Conservation (phyloP, 2,329 filamentous ascomycete genomes). For the Ilyonectria robusta region DNA sequence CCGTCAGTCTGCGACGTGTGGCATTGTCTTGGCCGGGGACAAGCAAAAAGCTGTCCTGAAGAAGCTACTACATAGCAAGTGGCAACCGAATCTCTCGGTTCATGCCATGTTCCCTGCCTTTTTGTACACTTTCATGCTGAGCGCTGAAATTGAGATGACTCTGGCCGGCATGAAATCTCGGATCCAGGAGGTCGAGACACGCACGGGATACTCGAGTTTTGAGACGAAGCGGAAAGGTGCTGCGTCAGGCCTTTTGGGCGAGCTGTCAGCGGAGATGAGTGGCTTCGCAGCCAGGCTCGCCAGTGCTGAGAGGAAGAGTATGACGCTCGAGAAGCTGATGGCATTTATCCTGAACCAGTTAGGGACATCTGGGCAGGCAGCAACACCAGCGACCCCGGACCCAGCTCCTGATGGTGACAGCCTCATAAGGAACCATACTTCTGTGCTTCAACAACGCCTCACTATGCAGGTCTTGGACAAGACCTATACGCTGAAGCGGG, state of each 20-base stretch:
- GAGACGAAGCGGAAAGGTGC: constrained; percentile 45
- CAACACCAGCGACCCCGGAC: background rate
- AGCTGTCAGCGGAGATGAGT: constrained; percentile 53
- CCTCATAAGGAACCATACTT: constrained; percentile 47
- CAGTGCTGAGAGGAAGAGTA: constrained; percentile 55
- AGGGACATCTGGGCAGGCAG: constrained; percentile 13
- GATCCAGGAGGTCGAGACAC: constrained; percentile 53
- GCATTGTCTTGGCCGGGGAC: constrained; percentile 50
- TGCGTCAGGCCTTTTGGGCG: constrained; percentile 48
- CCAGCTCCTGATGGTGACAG: constrained; percentile 24
- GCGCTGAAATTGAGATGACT: constrained; percentile 51
- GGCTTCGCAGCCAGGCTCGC: constrained; percentile 55
- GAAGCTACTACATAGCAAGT: constrained; percentile 45
- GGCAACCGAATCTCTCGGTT: constrained; percentile 45
- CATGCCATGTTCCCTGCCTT: constrained; percentile 56
- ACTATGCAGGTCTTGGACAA: constrained; percentile 56
- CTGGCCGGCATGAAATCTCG: constrained; percentile 51
- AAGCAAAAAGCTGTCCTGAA: constrained; percentile 46
- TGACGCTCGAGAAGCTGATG: constrained; percentile 53
- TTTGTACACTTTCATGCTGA: constrained; percentile 52
- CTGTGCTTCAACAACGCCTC: constrained; percentile 50
- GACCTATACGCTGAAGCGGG: constrained; percentile 54
- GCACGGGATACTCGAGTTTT: constrained; percentile 55
- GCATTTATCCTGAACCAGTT: constrained; percentile 46
- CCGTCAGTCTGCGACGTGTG: constrained; percentile 44